These are phyloP conservation scores for Rickenella mellea DNA, from an alignment of 768 basidiomycete species.

Conservation along the genomic window DNA sequence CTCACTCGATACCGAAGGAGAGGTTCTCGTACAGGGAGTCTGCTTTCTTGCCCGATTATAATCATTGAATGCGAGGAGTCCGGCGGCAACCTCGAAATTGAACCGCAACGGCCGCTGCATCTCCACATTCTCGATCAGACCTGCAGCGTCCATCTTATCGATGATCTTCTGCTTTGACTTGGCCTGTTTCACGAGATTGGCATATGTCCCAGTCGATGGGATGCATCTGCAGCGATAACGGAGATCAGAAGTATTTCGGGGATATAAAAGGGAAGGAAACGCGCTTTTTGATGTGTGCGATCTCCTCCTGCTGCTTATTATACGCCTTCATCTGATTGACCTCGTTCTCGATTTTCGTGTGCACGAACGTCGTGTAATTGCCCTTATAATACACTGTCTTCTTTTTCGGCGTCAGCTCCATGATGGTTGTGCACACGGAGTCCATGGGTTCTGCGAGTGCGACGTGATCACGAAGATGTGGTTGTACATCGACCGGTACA, in stretches of 20 bases:
- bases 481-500: slow-evolving; percentile 95
- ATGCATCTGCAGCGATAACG: slow-evolving; percentile 58
- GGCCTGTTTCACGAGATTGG: slow-evolving; percentile 96
- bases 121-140: slow-evolving; percentile 89
- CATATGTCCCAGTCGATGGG: slow-evolving; percentile 98
- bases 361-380: slow-evolving; percentile 96
- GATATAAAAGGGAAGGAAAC: slow-evolving; percentile 13
- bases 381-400: slow-evolving; percentile 91
- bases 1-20: slow-evolving; percentile 96
- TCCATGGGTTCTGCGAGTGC: slow-evolving; percentile 99
- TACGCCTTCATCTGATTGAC: slow-evolving; percentile 99
- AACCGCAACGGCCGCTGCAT: slow-evolving; percentile 65
- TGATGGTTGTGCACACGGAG: slow-evolving; percentile 92
- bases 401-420: slow-evolving; percentile 90
- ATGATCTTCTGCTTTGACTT: slow-evolving; percentile 99
- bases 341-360: slow-evolving; percentile 95
- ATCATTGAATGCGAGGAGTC: slow-evolving; percentile 90
- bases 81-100: slow-evolving; percentile 92
- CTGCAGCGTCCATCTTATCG: slow-evolving; percentile 99
- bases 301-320: slow-evolving; percentile 96
- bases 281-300: slow-evolving; percentile 95
- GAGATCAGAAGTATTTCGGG: slow-evolving; percentile 8
- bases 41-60: slow-evolving; percentile 83
- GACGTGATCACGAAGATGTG: slow-evolving; percentile 97
- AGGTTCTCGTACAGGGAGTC: slow-evolving; percentile 85